Conservation (phyloP, 2,329 filamentous ascomycete species). For the Pestalotiopsis sp. region DNA sequence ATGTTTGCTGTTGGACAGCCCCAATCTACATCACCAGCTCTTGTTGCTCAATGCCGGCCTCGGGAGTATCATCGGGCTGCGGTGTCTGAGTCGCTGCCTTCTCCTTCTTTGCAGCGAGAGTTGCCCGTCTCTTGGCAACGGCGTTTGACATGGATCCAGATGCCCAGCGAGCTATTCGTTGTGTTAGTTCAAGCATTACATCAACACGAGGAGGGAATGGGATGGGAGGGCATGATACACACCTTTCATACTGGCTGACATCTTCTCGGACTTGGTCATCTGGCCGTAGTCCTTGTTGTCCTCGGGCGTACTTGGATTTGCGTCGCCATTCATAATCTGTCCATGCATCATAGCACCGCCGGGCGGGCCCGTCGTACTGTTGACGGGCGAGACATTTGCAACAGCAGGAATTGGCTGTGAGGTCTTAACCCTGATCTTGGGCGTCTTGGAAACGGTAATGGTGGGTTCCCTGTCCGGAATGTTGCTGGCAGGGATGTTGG, state of each 20-base stretch:
- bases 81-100: constrained; percentile 44
- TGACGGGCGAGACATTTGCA: constrained; percentile 8
- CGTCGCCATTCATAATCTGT: constrained; percentile 13
- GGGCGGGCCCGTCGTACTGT: constrained; percentile 21
- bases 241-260: constrained; percentile 67
- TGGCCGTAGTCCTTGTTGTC: constrained; percentile 54
- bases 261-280: constrained; percentile 67
- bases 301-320: constrained; percentile 33
- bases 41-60: constrained; percentile 2
- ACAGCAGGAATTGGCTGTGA: constrained; percentile 18
- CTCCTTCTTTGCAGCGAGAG: constrained; percentile 61
- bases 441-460: constrained; percentile 18
- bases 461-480: constrained; percentile 14
- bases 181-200: not conserved
- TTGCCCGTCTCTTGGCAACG: constrained; percentile 62
- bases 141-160: constrained; percentile 61
- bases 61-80: constrained; percentile 16
- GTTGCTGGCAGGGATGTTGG: constrained; percentile 14
- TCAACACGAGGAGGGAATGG: not conserved
- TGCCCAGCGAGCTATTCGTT: constrained; percentile 53
- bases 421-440: constrained; percentile 36
- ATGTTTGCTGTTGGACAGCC: not conserved
- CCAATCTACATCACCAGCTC: not conserved
- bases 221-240: constrained; percentile 26
- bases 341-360: constrained; percentile 15